Evolutionary conservation across 2,329 filamentous ascomycete genomes (phyloP), one percentile per base, ranked within the genome.

Genomic region (Didymella keratinophila): DNA sequence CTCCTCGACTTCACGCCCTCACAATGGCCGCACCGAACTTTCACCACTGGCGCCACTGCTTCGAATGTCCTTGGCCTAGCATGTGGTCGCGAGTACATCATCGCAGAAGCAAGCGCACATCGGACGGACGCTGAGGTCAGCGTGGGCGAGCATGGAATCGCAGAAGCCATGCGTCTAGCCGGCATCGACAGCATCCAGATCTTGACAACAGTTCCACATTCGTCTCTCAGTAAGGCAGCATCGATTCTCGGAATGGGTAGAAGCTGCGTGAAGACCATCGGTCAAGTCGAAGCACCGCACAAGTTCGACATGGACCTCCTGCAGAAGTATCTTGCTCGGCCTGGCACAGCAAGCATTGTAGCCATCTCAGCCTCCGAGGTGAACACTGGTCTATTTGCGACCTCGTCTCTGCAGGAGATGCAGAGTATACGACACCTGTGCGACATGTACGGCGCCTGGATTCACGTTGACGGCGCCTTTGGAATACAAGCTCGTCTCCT

Each of bases 401-500:
- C 83, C 30, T 77, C 78, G 1, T 85, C 80, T 1, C 64, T 76
- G 2, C 80, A 82, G 4, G 87, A 93, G 61, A 88, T 87, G 76
- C 70, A 77, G 53, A 80, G 81, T 54, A 77, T 97, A 36, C 84
- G 93, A 58, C 78, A 80, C 4, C 72, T 97, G 37, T 92, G 91
- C 42, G 88, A 95, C 66, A 80, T 82, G 63, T 87, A 94, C 64
- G 83, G 84, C 1, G 89, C 92, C 0, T 97, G 93, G 93, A 83
- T 97, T 37, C 94, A 98, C 75, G 88, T 94, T 8, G 94, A 97
- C 70, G 93, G 90, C 43, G 93, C 94, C 0, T 97, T 98, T 73
- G 94, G 94, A 0, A 84, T 97, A 12, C 92, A 96, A 71, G 89
- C 86, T 0, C 84, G 92, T 14, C 75, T 87, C 0, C 81, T 97